A percentile compares a stretch with the other conserved stretches of the same genome.
Conservation (phyloP, 352 stramenopile species). For the Globisporangium splendens region DNA sequence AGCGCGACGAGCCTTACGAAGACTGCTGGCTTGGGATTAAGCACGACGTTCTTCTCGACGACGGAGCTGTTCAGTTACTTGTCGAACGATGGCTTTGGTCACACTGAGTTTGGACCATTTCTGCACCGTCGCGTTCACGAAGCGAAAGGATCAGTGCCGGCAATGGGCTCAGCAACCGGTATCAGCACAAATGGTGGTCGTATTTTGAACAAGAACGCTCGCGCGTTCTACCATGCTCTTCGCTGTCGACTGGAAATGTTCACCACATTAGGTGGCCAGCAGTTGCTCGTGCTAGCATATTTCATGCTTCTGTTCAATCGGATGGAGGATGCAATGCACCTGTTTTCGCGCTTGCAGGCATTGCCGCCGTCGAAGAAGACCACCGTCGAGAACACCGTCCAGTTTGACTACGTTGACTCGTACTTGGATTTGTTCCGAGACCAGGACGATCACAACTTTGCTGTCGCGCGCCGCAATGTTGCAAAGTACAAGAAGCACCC, state of each 20-base stretch:
- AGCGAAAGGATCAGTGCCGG: conserved; percentile 18
- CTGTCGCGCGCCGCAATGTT: conserved; percentile 30
- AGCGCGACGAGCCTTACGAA: conserved; percentile 15
- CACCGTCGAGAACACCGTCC: conserved; percentile 25
- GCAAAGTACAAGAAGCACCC: conserved; percentile 32
- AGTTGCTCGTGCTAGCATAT: conserved; percentile 43
- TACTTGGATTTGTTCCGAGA: conserved; percentile 59
- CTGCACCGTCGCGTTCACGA: conserved; percentile 36
- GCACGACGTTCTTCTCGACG: conserved; percentile 21
- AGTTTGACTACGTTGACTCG: conserved; percentile 54
- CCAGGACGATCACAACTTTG: conserved; percentile 18
- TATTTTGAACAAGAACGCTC: conserved; percentile 35
- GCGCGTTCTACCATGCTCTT: conserved; percentile 35
- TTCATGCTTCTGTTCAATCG: conserved; percentile 50
- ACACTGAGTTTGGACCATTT: conserved; percentile 48
- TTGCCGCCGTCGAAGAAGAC: background rate
- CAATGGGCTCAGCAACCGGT: background rate
- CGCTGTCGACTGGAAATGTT: conserved; percentile 36
- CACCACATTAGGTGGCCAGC: conserved; percentile 16
- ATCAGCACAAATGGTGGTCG: conserved; percentile 16
- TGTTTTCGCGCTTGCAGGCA: conserved; percentile 27
- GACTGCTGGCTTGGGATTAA: conserved; percentile 28
- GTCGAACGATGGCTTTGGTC: conserved; percentile 32
- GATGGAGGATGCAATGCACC: conserved; percentile 25
- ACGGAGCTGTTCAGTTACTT: conserved; percentile 19